Percentiles rank a stretch among this genome's conserved stretches.
Conservation (phyloP, 192 early-diverging fungal species). For the Mortierella claussenii region DNA sequence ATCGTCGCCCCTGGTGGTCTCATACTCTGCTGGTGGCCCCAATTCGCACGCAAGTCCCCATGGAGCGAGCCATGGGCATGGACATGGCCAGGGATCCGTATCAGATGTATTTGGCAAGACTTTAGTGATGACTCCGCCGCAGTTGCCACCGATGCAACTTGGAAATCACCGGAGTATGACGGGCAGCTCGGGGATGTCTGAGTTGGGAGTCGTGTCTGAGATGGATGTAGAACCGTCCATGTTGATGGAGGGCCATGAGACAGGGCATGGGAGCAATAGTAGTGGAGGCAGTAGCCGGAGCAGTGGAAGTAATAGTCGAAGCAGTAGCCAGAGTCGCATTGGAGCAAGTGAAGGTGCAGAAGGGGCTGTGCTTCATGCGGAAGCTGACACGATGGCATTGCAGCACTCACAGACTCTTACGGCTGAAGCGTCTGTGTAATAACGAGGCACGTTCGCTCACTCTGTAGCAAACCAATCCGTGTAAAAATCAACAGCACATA, state of each 20-base stretch:
- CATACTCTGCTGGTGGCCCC: background rate
- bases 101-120: constrained; percentile 47
- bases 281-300: constrained; percentile 5
- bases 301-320: constrained; percentile 13
- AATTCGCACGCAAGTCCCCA: background rate
- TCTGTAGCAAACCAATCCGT: background rate
- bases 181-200: constrained; percentile 18
- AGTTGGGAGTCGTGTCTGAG: constrained; percentile 39
- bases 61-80: background rate
- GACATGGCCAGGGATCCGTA: background rate
- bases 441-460: too few relatives aligned
- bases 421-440: constrained; percentile 14
- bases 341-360: background rate
- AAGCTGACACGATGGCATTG: constrained; percentile 3
- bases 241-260: background rate
- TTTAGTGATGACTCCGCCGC: constrained; percentile 26
- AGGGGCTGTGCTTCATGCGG: background rate
- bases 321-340: constrained; percentile 26
- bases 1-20: background rate
- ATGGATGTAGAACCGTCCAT: constrained; percentile 12
- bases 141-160: background rate
- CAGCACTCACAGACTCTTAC: constrained; percentile 10
- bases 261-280: constrained; percentile 7
- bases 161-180: constrained; percentile 6
- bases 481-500: constrained; percentile 1